Base-by-base conservation (phyloP, 192 early-diverging fungal genomes). In the Podila clonocystis region DNA sequence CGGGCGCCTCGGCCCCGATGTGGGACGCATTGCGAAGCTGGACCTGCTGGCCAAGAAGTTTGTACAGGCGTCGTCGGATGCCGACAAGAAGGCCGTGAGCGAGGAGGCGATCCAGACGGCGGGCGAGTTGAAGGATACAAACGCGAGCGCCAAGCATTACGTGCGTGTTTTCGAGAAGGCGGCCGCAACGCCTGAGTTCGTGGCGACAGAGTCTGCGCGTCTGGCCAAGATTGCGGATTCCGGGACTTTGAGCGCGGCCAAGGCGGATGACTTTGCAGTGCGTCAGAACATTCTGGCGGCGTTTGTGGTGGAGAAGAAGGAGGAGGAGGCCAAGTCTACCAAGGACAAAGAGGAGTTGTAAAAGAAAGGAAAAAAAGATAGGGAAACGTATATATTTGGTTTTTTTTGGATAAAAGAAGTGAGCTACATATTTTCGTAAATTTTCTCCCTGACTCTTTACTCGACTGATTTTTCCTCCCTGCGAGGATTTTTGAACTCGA, bases 81-180 rank as follows among this genome's bases (percentile, higher is more conserved):
- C 72, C 9, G 75, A 86, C 58, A 87, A 85, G 67, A 73, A 74
- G 28, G 76, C 72, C 62, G 60, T 92, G n/a, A 68, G 91, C 34
- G 50, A 71, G 72, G 67, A 87, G 63, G 86, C 85, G 28, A 61
- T 80, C 65, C 62, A 31, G 2, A 65, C 76, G 55, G 87, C 88
- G 28, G 83, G 85, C 64, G 78, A 83, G 50, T 45, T 57, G 13
- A 26, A 65, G 50, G 33, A 50, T 36, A 36, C 9, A 11, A 49
- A 67, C 38, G 41, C 36, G 36, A 63, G 62, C 74, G 92, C 95
- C 29, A 74, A 85, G 41, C 97, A 96, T 86, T 98, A 99, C 70
- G 75, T 86, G 75, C 96, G 96, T 82, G 89, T 94, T 49, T 95
- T 98, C 91, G 90, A 94, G 77, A 97, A 96, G 85, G 88, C 93